phyloP scores from a whole-genome alignment of 1,284 basidiomycete genomes.

The Puccinia novopanici region DNA sequence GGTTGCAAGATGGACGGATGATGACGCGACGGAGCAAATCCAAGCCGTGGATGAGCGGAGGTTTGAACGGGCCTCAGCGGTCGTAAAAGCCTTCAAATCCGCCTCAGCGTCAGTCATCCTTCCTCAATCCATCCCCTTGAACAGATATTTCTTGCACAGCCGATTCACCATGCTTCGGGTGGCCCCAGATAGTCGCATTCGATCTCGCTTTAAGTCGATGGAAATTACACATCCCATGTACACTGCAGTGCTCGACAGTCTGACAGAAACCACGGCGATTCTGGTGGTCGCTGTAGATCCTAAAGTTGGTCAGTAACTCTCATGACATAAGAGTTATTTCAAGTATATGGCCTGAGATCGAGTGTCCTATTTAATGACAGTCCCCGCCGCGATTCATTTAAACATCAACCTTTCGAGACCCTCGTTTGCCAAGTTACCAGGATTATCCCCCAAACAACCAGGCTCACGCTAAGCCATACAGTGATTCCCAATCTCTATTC shows the following conservation, averaged over 20 bases:
- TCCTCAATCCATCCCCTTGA: no score
- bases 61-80: constrained; percentile 92
- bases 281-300: constrained; percentile 85
- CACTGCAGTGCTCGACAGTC: constrained; percentile 87
- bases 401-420: constrained; percentile 42
- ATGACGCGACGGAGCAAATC: constrained; percentile 57
- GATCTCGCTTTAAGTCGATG: constrained; percentile 57
- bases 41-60: constrained; percentile 73
- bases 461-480: neutral
- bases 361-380: neutral
- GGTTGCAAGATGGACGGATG: constrained; percentile 66
- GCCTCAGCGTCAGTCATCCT: constrained; percentile 71
- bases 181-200: constrained; percentile 52
- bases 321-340: neutral
- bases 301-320: constrained; percentile 69
- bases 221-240: constrained; percentile 63
- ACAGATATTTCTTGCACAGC: no score
- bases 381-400: constrained; percentile 43
- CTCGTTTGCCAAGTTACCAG: constrained; percentile 34
- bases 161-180: neutral
- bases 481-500: neutral
- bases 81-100: constrained; percentile 92
- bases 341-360: neutral
- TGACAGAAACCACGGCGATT: constrained; percentile 93
- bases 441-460: constrained; percentile 24